Evolutionary conservation across 352 stramenopile genomes (phyloP), one percentile per base, ranked within the genome.

Genomic region (Pythium phragmitis): DNA sequence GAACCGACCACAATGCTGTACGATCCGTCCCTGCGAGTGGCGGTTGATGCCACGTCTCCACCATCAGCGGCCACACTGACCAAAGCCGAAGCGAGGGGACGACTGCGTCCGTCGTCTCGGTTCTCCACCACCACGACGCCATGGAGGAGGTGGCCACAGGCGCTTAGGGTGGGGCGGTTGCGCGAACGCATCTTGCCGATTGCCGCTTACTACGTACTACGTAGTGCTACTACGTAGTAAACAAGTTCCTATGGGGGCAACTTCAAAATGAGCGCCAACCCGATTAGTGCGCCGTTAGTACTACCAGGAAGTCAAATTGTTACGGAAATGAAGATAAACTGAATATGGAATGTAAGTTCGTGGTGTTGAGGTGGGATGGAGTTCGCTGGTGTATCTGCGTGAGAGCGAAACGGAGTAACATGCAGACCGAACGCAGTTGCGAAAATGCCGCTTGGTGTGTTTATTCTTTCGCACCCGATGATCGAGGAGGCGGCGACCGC

Each of bases 401-500:
- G 26, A 57, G n/a, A 46, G 14, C 50, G 28, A 28, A 49, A 54
- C 26, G 53, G 30, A 58, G 36, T 14, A 41, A 54, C 7, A 39
- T n/a, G 53, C 14, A 49, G 13, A 59, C 53, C 37, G 33, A 19
- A 57, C 36, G 34, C 14, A 28, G 47, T 37, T 46, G 42, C 23
- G 43, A 43, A 21, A 50, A 63, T 14, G 37, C 33, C 19, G 23
- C 47, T 36, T 19, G 33, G 43, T 26, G 19, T 45, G 16, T 70
- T 59, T 70, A 65, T 63, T 70, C 43, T 63, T 54, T 66, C 49
- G 56, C 50, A 14, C 23, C 50, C 4, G 51, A n/a, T 3, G 49
- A 36, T 19, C 49, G 49, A 7, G 28, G 82, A 49, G 67, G 55
- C 33, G 67, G 73, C 7, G 62, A 68, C 33, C 21, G 30, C 17